These are phyloP conservation scores for Metarhizium robertsii DNA, from an alignment of 2,329 filamentous ascomycete species.

Conservation along the genomic window DNA sequence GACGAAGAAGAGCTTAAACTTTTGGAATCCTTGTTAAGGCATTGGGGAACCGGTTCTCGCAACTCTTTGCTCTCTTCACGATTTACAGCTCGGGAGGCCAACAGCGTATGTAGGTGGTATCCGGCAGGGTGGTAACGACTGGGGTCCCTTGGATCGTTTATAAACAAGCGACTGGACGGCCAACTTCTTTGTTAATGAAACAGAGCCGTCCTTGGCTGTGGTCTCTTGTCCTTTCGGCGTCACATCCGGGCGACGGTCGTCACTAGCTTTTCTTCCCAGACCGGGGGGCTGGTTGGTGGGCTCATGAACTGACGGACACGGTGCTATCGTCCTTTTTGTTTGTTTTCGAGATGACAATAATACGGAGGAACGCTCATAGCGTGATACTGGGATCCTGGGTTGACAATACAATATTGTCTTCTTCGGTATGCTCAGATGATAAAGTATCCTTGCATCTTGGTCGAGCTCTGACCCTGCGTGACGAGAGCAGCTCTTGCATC, in stretches of 20 bases:
- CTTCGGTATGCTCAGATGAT: too few species aligned
- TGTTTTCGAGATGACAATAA: too few species aligned
- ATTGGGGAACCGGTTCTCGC: not conserved
- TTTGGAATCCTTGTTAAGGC: not conserved
- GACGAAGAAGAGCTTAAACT: not conserved
- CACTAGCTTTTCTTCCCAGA: not conserved
- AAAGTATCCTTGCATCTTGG: not conserved
- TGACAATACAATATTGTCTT: too few species aligned
- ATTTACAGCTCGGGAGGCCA: too few species aligned
- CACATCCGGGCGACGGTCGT: not conserved
- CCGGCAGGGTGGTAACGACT: not conserved
- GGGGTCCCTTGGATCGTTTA: not conserved
- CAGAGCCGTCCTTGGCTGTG: not conserved
- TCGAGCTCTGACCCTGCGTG: not conserved
- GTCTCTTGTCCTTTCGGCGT: not conserved
- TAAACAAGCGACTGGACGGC: not conserved
- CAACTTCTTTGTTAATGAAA: not conserved
- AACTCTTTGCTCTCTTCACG: not conserved
- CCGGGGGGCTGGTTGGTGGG: not conserved
- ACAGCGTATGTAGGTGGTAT: not conserved
- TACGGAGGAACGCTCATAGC: too few species aligned
- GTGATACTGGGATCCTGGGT: too few species aligned
- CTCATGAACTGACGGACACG: not conserved
- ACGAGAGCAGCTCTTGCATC: not conserved
- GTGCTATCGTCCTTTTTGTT: not conserved